phyloP scores from a whole-genome alignment of 2,329 filamentous ascomycete genomes.

The Colletotrichum plurivorum region DNA sequence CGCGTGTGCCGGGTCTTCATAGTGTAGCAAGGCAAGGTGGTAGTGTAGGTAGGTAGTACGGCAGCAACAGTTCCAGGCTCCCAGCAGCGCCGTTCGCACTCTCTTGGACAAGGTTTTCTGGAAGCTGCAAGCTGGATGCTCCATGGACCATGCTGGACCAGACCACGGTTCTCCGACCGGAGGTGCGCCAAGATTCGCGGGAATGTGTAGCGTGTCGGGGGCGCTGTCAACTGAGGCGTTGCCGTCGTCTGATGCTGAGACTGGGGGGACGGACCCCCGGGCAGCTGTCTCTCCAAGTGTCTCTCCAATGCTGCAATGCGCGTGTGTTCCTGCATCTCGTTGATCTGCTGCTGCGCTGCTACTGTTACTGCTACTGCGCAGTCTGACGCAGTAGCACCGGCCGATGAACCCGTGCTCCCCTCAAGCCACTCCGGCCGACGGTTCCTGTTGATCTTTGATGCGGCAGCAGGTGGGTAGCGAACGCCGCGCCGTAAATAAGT shows the following conservation, averaged over 20 bases:
- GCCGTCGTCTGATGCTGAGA: conserved; percentile 34
- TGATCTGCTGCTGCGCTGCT: not conserved
- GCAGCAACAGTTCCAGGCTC: too few relatives aligned
- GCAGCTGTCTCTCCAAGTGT: not conserved
- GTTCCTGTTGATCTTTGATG: not conserved
- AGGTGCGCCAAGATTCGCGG: not conserved
- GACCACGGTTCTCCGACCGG: too few relatives aligned
- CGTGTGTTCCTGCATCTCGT: not conserved
- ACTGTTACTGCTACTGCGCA: not conserved
- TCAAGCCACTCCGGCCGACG: not conserved
- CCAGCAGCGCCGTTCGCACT: not conserved
- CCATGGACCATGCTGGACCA: not conserved
- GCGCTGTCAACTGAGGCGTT: conserved; percentile 7
- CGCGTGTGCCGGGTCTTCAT: not conserved
- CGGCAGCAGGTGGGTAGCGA: not conserved
- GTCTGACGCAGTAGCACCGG: not conserved
- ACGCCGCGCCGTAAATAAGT: conserved; percentile 8
- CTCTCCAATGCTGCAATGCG: not conserved
- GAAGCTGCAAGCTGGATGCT: not conserved
- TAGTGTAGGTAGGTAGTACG: too few relatives aligned
- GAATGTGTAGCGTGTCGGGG: not conserved
- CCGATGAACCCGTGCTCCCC: not conserved
- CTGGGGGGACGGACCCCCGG: conserved; percentile 4
- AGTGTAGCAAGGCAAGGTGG: too few relatives aligned
- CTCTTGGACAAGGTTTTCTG: not conserved